Conservation (phyloP, 2,329 filamentous ascomycete genomes). For the Trichoderma afroharzianum region DNA sequence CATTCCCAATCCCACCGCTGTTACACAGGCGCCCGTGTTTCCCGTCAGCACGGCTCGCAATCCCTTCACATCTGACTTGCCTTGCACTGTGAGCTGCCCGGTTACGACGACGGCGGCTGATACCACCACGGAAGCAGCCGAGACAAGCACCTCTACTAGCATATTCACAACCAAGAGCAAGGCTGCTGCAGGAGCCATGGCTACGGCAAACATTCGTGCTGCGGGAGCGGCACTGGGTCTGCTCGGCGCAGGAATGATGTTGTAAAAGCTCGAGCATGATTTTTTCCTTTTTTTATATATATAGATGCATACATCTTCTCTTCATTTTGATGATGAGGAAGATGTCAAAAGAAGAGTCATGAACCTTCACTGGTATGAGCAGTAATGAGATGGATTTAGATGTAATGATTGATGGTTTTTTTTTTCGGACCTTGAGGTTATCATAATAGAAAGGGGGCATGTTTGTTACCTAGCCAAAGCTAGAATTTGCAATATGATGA, state of each 20-base stretch:
- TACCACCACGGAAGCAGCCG: slow-evolving; percentile 21
- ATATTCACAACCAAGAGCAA: slow-evolving; percentile 10
- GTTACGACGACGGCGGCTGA: slow-evolving; percentile 26
- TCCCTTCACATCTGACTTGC: slow-evolving; percentile 42
- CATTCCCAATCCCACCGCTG: slow-evolving; percentile 35
- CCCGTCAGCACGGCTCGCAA: slow-evolving; percentile 44
- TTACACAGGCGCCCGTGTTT: slow-evolving; percentile 51
- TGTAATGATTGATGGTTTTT: neutral
- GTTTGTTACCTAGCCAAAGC: neutral
- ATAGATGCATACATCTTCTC: neutral
- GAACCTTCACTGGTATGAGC: neutral
- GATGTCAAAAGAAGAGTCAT: neutral
- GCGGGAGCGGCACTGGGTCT: slow-evolving; percentile 3
- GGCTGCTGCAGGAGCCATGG: neutral
- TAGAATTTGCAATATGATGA: neutral
- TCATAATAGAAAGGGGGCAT: neutral
- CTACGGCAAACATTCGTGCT: slow-evolving; percentile 3
- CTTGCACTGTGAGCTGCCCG: slow-evolving; percentile 40
- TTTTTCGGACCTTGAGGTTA: neutral
- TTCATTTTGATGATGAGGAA: neutral
- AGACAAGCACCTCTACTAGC: slow-evolving; percentile 18
- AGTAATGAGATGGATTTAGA: neutral
- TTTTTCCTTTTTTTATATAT: neutral
- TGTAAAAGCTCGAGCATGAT: neutral
- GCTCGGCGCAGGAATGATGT: slow-evolving; percentile 2